Evolutionary conservation across 2,329 filamentous ascomycete species (phyloP).

Genomic region (Penicillium capsulatum): DNA sequence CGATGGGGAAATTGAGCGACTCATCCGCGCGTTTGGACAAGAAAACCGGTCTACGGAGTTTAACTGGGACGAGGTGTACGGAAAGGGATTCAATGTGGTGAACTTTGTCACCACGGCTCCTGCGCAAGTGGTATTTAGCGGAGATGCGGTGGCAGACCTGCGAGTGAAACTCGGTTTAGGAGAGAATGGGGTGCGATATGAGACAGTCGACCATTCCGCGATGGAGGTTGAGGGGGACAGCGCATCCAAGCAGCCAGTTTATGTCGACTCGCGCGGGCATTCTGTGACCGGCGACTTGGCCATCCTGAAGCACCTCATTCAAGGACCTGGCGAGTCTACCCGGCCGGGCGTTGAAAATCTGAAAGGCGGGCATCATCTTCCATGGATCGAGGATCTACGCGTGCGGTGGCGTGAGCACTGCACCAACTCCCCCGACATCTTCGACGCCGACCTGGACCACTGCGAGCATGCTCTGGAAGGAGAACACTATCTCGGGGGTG

Average conservation of each 20-base stretch:
- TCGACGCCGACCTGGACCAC: conserved; percentile 20
- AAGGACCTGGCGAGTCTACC: conserved; percentile 16
- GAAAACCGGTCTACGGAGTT: conserved; percentile 75
- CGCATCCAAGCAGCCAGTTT: conserved; percentile 20
- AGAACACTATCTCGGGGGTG: conserved; percentile 35
- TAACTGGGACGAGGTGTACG: conserved; percentile 71
- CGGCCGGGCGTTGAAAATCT: conserved; percentile 28
- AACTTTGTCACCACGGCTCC: conserved; percentile 43
- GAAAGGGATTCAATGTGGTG: conserved; percentile 73
- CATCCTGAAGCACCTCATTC: conserved; percentile 32
- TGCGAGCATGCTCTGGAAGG: conserved; percentile 35
- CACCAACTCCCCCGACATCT: conserved; percentile 2
- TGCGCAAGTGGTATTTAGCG: conserved; percentile 30
- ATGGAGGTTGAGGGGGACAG: conserved; percentile 5
- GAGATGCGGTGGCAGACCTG: conserved; percentile 35
- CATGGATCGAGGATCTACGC: conserved; percentile 30
- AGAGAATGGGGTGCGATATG: conserved; percentile 40
- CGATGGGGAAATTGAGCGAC: conserved; percentile 54
- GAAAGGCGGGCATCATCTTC: conserved; percentile 26
- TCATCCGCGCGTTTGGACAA: conserved; percentile 74
- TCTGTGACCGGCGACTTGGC: conserved; percentile 28
- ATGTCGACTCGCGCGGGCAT: conserved; percentile 27
- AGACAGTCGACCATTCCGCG: conserved; percentile 9
- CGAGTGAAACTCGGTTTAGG: conserved; percentile 36
- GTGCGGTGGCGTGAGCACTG: conserved; percentile 28